Evolutionary conservation across 768 basidiomycete species (phyloP), one percentile per base, ranked within the genome.

Genomic region (Termitomyces sp.): DNA sequence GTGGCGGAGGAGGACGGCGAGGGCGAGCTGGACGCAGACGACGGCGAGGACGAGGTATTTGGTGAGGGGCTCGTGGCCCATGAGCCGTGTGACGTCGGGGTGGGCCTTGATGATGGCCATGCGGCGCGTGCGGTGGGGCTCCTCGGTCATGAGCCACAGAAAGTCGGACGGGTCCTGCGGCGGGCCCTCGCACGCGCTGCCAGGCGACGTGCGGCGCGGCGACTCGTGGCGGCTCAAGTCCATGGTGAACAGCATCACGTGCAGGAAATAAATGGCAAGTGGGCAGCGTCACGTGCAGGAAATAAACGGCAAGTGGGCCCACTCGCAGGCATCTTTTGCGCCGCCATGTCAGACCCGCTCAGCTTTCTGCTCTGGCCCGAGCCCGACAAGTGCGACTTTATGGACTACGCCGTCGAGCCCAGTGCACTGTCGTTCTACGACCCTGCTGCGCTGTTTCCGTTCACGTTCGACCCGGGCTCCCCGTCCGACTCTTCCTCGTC

Each of bases 111-210:
- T 83, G 63, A 99, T 98, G 7, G 85, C 89, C 77, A 86, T 87
- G 60, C 97, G 79, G 58, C 97, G 79, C 15, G 87, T 86, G 54
- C 96, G 85, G 74, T 99, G 97, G 3, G 97, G 97, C 70, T 99
- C 97, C 75, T 99, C 97, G 0, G 94, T 97, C 88, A 98, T 92
- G 49, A 96, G 70, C 97, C 97, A 99, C 36, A 98, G 80, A 69
- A 97, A 98, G 67, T 98, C 96, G 0, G 79, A 73, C 1, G 92
- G 89, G 68, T 94, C 87, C 70, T 87, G 86, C 0, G 89, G 88
- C 2, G 85, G 85, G 5, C 74, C 79, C 20, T 78, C 72, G 67
- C 82, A 73, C 3, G 75, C 72, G 45, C 69, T 71, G 9, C 77
- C 81, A 62, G 2, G 73, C 47, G 49, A 78, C 0, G 84, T 84